Evolutionary conservation across 2,329 filamentous ascomycete species (phyloP), one percentile per base, ranked within the genome.

Genomic region (Colletotrichum chrysophilum): DNA sequence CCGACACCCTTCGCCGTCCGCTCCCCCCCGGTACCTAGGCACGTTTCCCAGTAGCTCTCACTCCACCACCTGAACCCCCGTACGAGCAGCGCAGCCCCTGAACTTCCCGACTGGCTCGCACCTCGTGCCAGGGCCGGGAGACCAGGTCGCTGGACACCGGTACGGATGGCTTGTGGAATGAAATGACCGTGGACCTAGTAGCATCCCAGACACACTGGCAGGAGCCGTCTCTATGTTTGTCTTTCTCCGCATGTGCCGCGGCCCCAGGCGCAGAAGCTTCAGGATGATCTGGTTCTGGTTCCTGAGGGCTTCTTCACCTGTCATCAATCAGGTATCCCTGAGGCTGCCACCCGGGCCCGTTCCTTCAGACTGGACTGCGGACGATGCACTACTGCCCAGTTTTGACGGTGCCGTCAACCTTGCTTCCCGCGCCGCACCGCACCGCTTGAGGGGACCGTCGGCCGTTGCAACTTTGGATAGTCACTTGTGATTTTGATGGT

Each of bases 351-450:
- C 43, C 18, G 43, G 43, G 43, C 43, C 43, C 43, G 43, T 48
- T 48, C 43, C 18, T 48, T 3, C 18, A 18, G 43, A 48, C 18
- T 21, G 8, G 16, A 43, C 18, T 43, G 38, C 38, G 18, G 16
- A n/a, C 18, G 18, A 43, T n/a, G 32, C n/a, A 18, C 34, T 38
- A 12, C 60, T 26, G 43, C 16, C 34, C 56, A 69, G 70, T 55
- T 43, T 70, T 32, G 64, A 76, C 72, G 67, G 75, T 76, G 72
- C 68, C 64, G 52, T 30, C 56, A 77, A 74, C 76, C 76, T 70
- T 74, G 76, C 34, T 66, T 77, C 76, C 74, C 74, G 76, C 72
- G 70, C 68, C 66, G 69, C 76, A 70, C 66, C 73, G 69, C 75
- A 76, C 74, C 71, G 68, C 56, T 62, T 36, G 56, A 62, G 66